These are phyloP conservation scores for Vachellia pachyceras DNA, from an alignment of 306 rosid species.

Conservation along the genomic window DNA sequence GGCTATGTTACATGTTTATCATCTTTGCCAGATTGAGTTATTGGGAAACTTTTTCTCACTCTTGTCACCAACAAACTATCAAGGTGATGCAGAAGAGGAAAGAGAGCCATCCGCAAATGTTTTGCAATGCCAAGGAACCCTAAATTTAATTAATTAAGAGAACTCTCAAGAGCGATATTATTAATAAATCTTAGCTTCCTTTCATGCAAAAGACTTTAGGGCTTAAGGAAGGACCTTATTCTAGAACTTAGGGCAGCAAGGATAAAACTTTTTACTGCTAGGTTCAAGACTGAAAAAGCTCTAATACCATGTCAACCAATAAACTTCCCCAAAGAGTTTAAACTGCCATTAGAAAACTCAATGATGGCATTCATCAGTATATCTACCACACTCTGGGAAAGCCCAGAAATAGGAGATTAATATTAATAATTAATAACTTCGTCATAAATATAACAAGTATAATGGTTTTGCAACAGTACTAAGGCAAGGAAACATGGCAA, in stretches of 20 bases:
- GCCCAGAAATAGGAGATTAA: background rate
- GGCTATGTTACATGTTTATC: no score
- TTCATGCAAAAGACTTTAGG: background rate
- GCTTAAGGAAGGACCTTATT: background rate
- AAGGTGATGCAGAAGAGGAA: no score
- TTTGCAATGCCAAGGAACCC: background rate
- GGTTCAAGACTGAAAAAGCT: background rate
- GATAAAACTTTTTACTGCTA: background rate
- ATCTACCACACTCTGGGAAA: background rate
- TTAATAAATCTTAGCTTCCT: background rate
- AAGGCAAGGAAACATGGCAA: background rate
- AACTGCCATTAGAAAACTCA: background rate
- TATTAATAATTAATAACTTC: background rate
- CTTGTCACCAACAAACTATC: background rate
- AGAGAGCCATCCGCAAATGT: no score
- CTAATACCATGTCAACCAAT: background rate
- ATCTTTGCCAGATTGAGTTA: no score
- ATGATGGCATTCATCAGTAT: background rate
- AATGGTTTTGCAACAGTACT: background rate
- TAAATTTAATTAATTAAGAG: background rate
- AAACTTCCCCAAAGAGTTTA: background rate
- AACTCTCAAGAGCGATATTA: background rate
- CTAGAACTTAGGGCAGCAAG: background rate
- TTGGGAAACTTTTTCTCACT: no score
- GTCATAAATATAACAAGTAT: no score